Base-by-base conservation (phyloP, 495 filamentous ascomycete species). In the Jackrogersella minutella region DNA sequence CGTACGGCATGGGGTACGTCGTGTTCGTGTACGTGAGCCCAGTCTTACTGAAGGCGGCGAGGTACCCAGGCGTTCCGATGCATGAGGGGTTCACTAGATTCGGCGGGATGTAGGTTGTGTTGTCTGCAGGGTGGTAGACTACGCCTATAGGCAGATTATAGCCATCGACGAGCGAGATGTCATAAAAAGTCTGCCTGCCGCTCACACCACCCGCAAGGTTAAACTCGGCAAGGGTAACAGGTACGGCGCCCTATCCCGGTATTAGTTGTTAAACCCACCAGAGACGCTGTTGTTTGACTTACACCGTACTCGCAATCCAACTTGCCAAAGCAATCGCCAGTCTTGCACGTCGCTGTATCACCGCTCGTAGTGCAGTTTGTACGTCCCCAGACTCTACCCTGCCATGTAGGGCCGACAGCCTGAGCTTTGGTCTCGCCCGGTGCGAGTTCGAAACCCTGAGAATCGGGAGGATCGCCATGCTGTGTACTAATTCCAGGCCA, bases 151-250 rank as follows among this genome's bases (percentile, higher is more conserved):
- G 89, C 7, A 93, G 76, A 74, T 93, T 93, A 81, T 93, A 93
- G 37, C 91, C 91, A 73, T 94, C 91, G 24, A 94, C 91, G 31
- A 93, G 84, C 31, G 90, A 92, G 61, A 94, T 90, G 75, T 94
- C 91, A 75, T 93, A 93, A 74, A 89, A 93, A 3, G 86, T 88
- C 70, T 91, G 86, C 10, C 77, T 80, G 55, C 81, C 79, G 30
- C 77, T 74, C n/a, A 80, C 77, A 39, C 84, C 84, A 24, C 84
- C 85, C 34, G 81, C 79, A 36, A 93, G 83, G 49, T 87, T 91
- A 73, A 93, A 91, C 64, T 94, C 91, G 14, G 88, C 90, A 5
- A 94, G 81, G 2, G 89, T 91, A 5, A 84, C 84, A 1, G 91
- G 91, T 2, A 85, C 80, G 28, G 81, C 81, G 14, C 91, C 90